phyloP scores from a whole-genome alignment of 75 land plant genomes.

The Sequoia sempervirens region DNA sequence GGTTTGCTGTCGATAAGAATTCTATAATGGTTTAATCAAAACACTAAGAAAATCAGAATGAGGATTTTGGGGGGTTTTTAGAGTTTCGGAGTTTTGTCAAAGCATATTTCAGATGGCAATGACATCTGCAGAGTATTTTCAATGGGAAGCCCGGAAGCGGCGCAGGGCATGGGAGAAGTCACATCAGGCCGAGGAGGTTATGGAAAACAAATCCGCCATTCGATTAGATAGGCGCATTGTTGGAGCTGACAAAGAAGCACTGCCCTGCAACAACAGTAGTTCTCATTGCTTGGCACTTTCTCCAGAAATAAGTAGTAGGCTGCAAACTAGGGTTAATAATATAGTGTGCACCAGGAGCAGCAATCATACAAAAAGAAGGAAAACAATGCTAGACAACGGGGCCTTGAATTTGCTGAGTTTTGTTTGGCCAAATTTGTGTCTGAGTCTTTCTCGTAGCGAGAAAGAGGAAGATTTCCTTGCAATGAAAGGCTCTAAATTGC shows the following conservation, averaged over 20 bases:
- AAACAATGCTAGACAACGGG: not conserved
- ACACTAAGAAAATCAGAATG: no score
- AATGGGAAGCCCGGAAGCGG: not conserved
- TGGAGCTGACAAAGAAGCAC: not conserved
- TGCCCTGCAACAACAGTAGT: not conserved
- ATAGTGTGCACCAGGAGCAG: not conserved
- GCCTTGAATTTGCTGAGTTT: not conserved
- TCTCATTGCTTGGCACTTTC: not conserved
- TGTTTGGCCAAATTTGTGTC: conserved; percentile 58
- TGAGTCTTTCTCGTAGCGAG: conserved; percentile 66
- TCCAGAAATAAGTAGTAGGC: not conserved
- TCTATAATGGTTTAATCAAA: no score
- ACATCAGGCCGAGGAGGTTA: no score
- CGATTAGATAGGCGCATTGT: not conserved
- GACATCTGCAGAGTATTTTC: not conserved
- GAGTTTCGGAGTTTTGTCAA: not conserved
- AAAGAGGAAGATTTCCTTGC: conserved; percentile 89
- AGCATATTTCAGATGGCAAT: not conserved
- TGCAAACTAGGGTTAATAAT: not conserved
- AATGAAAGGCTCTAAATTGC: conserved; percentile 79
- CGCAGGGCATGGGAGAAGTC: not conserved
- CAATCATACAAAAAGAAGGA: not conserved
- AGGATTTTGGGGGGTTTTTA: no score
- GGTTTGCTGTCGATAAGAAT: no score
- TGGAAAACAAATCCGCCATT: not conserved